Evolutionary conservation across 441 rosid genomes (phyloP), one percentile per base, ranked within the genome.

Genomic region (Aleurites moluccanus): DNA sequence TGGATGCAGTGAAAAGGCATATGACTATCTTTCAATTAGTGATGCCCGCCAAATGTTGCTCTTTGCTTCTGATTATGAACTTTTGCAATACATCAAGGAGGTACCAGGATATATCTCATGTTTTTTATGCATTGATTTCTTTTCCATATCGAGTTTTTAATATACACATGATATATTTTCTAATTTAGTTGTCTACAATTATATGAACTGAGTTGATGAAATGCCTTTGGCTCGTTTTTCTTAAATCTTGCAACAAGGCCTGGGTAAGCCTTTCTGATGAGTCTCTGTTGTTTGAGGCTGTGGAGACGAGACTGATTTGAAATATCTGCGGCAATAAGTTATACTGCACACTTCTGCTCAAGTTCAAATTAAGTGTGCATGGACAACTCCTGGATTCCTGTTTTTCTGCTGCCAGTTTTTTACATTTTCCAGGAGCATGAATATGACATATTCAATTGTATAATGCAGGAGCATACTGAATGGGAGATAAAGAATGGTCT

Each of bases 1-100:
- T 71, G 98, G 99, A 77, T 96, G 99, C 88, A 96, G 96, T 64
- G 99, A 96, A 90, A 96, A 92, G 86, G 99, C 99, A 57, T 93
- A 91, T 71, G 97, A 93, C 82, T 88, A 81, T 81, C 89, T 96
- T 77, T 90, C 97, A 25, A 49, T 90, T 21, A 80, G 55, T 16
- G 89, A 96, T 85, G 97, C 99, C 45, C 75, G 81, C 7, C 86
- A 88, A 81, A 96, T 92, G 90, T 79, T 96, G 75, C 85, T 96
- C 47, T 96, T 84, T 87, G 73, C 94, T 49, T 87, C 92, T 23
- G 98, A 93, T 80, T 72, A 84, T 53, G 97, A 96, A 70, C 90
- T 93, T 70, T 68, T 85, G 74, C 79, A 87, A 76, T 96, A 93
- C 75, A 85, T 90, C 68, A 80, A 88, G 70, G 95, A 90, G 97